Evolutionary conservation across 2,329 filamentous ascomycete species (phyloP), one percentile per base, ranked within the genome.

Genomic region (Fusarium sambucinum): DNA sequence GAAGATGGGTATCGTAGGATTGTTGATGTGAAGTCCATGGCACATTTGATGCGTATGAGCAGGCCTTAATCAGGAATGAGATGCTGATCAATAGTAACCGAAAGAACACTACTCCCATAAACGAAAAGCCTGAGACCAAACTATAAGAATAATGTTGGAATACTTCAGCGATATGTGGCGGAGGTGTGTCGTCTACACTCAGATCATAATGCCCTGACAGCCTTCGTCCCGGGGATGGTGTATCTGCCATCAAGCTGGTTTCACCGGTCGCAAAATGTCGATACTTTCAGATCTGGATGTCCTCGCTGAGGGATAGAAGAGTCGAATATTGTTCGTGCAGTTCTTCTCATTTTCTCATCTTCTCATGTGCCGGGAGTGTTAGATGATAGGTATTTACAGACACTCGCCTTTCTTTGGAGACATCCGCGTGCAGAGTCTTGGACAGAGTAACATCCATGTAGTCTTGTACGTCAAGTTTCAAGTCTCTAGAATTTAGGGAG

Each of bases 261-360:
- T 25, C 8, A 41, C 14, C 17, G 21, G 21, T 14, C 21, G 21
- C 38, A 41, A 41, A 41, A 25, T 16, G 1, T 4, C 3, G 21
- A 25, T 8, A 1, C 0, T 11, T n/a, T 7, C 4, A 16, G 9
- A 12, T 7, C 0, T 17, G 7, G 16, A 25, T 7, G 14, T 3
- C 0, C 6, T 2, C 3, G 14, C 17, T 11, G 5, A 42, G 9
- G 13, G 10, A 25, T 10, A 21, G 9, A 11, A 13, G 8, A 8
- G 5, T 17, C 12, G 7, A 7, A 9, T 2, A 23, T 42, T 25
- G 40, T 14, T 21, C 4, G 4, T 1, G 21, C 16, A 17, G 23
- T 16, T 25, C 9, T 16, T 42, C 21, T 23, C 23, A 25, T 12
- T 21, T 12, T 42, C 9, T 11, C 40, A 42, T 21, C 38, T 17